Evolutionary conservation across 805 yeast species (phyloP), one percentile per base, ranked within the genome.

Genomic region (Diddensiella caesifluorescens): DNA sequence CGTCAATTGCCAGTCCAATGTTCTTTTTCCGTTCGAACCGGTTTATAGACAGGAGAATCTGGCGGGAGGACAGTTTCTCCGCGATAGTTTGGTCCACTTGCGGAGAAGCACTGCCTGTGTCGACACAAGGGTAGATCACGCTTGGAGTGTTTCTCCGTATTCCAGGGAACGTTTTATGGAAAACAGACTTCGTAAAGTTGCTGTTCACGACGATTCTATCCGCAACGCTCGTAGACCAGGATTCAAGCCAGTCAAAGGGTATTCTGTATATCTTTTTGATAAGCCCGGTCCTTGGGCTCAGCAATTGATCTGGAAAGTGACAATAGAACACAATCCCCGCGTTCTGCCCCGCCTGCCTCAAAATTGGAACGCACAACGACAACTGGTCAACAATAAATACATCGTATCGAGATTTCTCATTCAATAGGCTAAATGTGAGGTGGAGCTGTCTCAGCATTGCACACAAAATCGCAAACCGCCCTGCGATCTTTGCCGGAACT

Each of bases 281-380:
- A 1, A 70, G 21, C 2, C 80, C 66, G 2, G 71, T 66, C 40
- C 80, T 80, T 15, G 67, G 65, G 0, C 95, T 81, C 32, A 90
- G 65, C 37, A 82, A 68, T 56, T 83, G 82, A 61, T 92, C 99
- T 0, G 99, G 98, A 61, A 90, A 90, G 66, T 92, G 99, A 56
- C 98, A 89, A 62, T 92, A 92, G 58, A 90, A 92, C 39, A 92
- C 63, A 2, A 84, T 71, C 38, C 75, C 75, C 1, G 82, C 60
- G 7, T 47, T 36, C 26, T 56, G 54, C 34, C 53, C 44, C 21
- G 37, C 35, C 18, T 38, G 16, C 7, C 65, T 78, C 16, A 92
- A 53, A 12, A 89, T 49, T 4, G 97, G 97, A 3, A 87, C 68
- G 50, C 94, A 79, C 44, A 86, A 79, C 2, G 95, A 79, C 43